phyloP scores from a whole-genome alignment of 83 land plant species.

The Picea abies region DNA sequence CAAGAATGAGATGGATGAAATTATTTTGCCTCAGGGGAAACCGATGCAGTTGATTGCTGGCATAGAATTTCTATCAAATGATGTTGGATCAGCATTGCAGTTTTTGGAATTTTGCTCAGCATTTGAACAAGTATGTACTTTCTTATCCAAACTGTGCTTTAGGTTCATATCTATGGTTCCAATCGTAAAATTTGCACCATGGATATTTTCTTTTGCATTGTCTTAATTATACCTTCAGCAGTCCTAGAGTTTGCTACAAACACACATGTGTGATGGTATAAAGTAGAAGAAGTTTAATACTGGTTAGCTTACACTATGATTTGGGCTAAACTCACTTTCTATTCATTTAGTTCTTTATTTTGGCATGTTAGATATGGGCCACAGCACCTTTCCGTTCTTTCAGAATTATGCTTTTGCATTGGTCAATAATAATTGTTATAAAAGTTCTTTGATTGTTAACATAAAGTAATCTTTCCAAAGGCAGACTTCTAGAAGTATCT shows the following conservation, averaged over 20 bases:
- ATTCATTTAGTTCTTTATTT: neutral
- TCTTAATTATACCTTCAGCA: neutral
- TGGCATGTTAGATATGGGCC: neutral
- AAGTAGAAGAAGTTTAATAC: neutral
- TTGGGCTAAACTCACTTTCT: neutral
- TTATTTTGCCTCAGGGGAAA: constrained; percentile 53
- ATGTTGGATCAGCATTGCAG: constrained; percentile 88
- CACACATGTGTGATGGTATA: neutral
- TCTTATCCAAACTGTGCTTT: neutral
- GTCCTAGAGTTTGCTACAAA: neutral
- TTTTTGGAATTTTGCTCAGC: constrained; percentile 88
- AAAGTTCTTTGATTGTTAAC: neutral
- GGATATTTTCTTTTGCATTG: too few relatives aligned
- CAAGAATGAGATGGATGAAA: constrained; percentile 12
- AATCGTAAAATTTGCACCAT: too few relatives aligned
- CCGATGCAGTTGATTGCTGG: constrained; percentile 55
- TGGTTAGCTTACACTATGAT: neutral
- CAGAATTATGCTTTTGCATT: too few relatives aligned
- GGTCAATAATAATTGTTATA: too few relatives aligned
- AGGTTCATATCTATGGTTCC: too few relatives aligned
- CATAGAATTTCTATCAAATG: constrained; percentile 50
- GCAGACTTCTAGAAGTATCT: neutral
- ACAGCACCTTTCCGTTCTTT: too few relatives aligned
- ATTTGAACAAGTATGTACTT: constrained; percentile 60
- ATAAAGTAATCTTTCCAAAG: neutral